Base-by-base conservation (phyloP, 371 early-diverging fungal species). In the Mucor circinelloides region DNA sequence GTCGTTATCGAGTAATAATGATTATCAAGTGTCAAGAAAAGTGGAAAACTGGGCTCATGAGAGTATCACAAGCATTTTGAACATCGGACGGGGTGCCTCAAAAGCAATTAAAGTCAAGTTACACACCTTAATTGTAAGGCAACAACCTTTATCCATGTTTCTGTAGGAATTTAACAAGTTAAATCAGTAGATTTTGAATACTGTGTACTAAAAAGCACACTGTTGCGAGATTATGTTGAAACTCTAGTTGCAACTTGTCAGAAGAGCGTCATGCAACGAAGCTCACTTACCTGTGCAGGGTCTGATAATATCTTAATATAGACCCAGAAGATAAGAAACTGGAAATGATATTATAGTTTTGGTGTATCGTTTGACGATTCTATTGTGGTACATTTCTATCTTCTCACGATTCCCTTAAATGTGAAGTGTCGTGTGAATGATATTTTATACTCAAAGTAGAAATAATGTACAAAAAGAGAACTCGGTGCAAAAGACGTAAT, bases 401-500 rank as follows among this genome's bases (percentile, higher is more conserved):
- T 54, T 54, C 54, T 54, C 54, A 54, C 56, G 56, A 31, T 15
- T 56, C 56, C 31, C 32, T 30, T 56, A 19, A 56, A n/a, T 56
- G n/a, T 9, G 31, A n/a, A 15, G n/a, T 31, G n/a, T 56, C 56
- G 56, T 56, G 31, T 30, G 32, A 56, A 56, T 9, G 19, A n/a
- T 46, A 32, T 21, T n/a, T 3, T 8, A 17, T 56, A 2, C 9
- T 30, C 21, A 8, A 31, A 30, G n/a, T 21, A 32, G 56, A 19
- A 56, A 31, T 56, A 56, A 31, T 32, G 56, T 31, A 31, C 56
- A 56, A 56, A 19, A 23, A 2, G 6, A 52, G 52, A 1, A 27
- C 12, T 17, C 40, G 40, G 17, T 13, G 36, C 17, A 55, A 30
- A 30, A 54, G 19, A 19, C 19, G 19, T 23, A 23, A 50, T 23